Percentiles rank a stretch among this genome's conserved stretches.
These are phyloP conservation scores for Xylaria flabelliformis DNA, from an alignment of 495 filamentous ascomycete species.

Conservation along the genomic window DNA sequence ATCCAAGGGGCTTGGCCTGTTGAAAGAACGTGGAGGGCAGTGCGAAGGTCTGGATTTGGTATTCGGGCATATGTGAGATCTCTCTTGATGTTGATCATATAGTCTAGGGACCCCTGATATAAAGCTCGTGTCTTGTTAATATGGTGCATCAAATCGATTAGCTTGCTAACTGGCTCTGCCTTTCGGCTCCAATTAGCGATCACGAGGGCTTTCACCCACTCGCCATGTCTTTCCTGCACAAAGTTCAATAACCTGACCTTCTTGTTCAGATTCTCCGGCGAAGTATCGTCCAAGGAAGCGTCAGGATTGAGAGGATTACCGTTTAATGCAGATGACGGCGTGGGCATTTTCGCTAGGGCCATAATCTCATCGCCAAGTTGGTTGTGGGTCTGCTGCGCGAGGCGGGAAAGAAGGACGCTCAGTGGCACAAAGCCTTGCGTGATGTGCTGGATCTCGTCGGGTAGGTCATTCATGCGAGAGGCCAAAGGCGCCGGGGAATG, in stretches of 20 bases:
- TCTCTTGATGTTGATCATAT: slow-evolving; percentile 72
- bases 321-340: slow-evolving; percentile 53
- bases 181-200: slow-evolving; percentile 87
- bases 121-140: slow-evolving; percentile 63
- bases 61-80: slow-evolving; percentile 69
- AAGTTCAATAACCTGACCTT: slow-evolving; percentile 79
- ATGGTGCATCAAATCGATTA: slow-evolving; percentile 84
- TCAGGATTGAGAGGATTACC: slow-evolving; percentile 53
- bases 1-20: slow-evolving; percentile 76
- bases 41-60: slow-evolving; percentile 87
- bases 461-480: slow-evolving; percentile 57
- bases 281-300: slow-evolving; percentile 58
- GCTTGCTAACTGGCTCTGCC: slow-evolving; percentile 72
- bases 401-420: slow-evolving; percentile 70
- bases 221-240: slow-evolving; percentile 59
- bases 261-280: slow-evolving; percentile 74
- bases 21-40: slow-evolving; percentile 82
- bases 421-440: slow-evolving; percentile 76
- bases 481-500: slow-evolving; percentile 26
- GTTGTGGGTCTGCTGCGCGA: slow-evolving; percentile 82
- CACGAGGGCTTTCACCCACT: slow-evolving; percentile 89
- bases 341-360: slow-evolving; percentile 69
- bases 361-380: slow-evolving; percentile 73
- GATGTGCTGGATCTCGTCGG: slow-evolving; percentile 81
- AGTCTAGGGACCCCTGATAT: slow-evolving; percentile 63